Evolutionary conservation across 805 yeast genomes (phyloP).

Genomic region (Myxozyma neotropica): DNA sequence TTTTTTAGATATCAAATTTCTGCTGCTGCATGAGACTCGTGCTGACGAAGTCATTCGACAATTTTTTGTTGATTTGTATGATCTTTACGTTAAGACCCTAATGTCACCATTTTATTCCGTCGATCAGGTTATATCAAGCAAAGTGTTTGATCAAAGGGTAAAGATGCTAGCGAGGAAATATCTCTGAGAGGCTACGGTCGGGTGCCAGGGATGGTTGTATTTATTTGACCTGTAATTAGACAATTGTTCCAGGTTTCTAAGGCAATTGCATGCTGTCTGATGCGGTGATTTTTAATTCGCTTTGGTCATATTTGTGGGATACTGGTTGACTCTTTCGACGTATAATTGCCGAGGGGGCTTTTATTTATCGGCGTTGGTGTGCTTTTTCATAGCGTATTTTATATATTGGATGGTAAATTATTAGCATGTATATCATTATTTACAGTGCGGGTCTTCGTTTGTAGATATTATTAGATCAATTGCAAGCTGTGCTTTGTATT

Average conservation of each 20-base stretch:
- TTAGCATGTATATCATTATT: too few relatives aligned
- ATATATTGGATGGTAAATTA: not conserved
- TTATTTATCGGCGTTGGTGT: not conserved
- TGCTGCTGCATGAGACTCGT: constrained; percentile 65
- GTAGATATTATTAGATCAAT: too few relatives aligned
- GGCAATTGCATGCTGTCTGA: not conserved
- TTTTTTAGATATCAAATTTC: constrained; percentile 60
- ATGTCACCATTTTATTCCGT: constrained; percentile 84
- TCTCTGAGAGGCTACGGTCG: constrained; percentile 46
- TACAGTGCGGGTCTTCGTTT: too few relatives aligned
- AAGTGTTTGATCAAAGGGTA: constrained; percentile 74
- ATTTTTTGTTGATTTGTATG: constrained; percentile 83
- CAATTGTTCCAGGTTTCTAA: not conserved
- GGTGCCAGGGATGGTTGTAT: not conserved
- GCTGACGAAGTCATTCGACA: constrained; percentile 77
- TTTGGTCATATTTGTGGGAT: not conserved
- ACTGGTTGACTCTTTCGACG: too few relatives aligned
- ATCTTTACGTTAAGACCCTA: constrained; percentile 79
- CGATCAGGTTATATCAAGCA: constrained; percentile 72
- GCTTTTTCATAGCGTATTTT: not conserved
- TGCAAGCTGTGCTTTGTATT: too few relatives aligned
- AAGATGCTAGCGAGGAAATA: constrained; percentile 74
- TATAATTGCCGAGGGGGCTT: not conserved
- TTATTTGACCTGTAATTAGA: not conserved
- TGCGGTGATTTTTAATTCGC: not conserved